Conservation (phyloP, 2,329 filamentous ascomycete genomes). For the Fonsecaea erecta region DNA sequence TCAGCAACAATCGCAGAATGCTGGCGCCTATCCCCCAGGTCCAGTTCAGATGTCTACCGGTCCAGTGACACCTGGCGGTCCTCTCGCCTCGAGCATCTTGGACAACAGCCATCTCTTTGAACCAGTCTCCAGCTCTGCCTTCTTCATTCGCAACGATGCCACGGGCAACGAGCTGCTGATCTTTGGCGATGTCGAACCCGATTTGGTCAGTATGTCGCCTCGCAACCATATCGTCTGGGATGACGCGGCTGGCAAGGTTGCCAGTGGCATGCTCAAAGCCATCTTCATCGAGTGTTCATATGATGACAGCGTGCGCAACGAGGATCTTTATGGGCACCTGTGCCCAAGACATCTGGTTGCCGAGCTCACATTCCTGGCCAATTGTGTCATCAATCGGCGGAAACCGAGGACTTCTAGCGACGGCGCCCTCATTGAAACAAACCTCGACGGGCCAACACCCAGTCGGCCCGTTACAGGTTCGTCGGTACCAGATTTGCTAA, state of each 20-base stretch:
- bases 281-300: slow-evolving; percentile 98
- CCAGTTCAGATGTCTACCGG: slow-evolving; percentile 24
- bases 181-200: slow-evolving; percentile 94
- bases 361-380: slow-evolving; percentile 74
- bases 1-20: slow-evolving; percentile 31
- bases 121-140: slow-evolving; percentile 77
- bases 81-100: slow-evolving; percentile 35
- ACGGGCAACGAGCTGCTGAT: slow-evolving; percentile 81
- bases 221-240: slow-evolving; percentile 84
- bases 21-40: slow-evolving; percentile 12
- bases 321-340: slow-evolving; percentile 84
- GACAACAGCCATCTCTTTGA: slow-evolving; percentile 48
- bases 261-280: slow-evolving; percentile 69
- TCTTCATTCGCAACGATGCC: slow-evolving; percentile 80
- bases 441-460: not conserved
- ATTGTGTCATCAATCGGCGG: slow-evolving; percentile 61
- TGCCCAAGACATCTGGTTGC: slow-evolving; percentile 80
- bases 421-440: not conserved
- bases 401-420: slow-evolving; percentile 43
- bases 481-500: slow-evolving; percentile 19
- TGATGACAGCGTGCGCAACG: slow-evolving; percentile 76
- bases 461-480: not conserved
- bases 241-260: slow-evolving; percentile 85
- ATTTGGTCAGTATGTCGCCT: slow-evolving; percentile 79
- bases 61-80: slow-evolving; percentile 35